phyloP scores from a whole-genome alignment of 176 grass and related monocot genomes.

The Pontederia crassipes region DNA sequence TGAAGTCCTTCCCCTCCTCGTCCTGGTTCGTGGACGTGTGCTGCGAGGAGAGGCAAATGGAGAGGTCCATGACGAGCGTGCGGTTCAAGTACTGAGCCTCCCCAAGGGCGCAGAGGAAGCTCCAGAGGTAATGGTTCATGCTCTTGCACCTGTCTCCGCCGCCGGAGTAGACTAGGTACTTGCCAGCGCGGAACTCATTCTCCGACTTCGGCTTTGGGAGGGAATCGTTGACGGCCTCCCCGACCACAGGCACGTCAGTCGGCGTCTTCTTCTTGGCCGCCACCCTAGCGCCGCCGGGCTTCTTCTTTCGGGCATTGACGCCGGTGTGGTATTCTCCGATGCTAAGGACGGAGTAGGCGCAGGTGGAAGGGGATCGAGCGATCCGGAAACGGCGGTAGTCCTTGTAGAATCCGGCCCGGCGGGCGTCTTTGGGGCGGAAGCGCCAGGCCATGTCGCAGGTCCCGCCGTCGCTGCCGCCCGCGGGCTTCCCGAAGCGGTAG shows the following conservation, averaged over 20 bases:
- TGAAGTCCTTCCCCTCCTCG: slow-evolving; percentile 69
- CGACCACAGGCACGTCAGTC: slow-evolving; percentile 8
- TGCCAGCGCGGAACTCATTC: slow-evolving; percentile 29
- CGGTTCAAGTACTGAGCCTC: slow-evolving; percentile 63
- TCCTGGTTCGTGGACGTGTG: slow-evolving; percentile 35
- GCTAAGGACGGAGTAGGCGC: slow-evolving; percentile 43
- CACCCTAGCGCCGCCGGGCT: neutral
- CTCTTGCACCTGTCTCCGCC: slow-evolving; percentile 67
- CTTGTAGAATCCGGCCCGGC: slow-evolving; percentile 32
- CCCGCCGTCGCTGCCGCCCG: slow-evolving; percentile 24
- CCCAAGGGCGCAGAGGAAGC: slow-evolving; percentile 60
- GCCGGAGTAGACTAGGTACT: slow-evolving; percentile 57
- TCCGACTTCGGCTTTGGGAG: slow-evolving; percentile 29
- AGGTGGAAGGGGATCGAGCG: slow-evolving; percentile 23
- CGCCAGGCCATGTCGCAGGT: slow-evolving; percentile 77
- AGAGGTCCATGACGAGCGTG: slow-evolving; percentile 55
- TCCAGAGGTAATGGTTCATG: slow-evolving; percentile 65
- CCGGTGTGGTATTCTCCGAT: slow-evolving; percentile 60
- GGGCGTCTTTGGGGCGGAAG: slow-evolving; percentile 31
- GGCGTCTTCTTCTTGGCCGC: neutral
- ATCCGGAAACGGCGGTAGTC: slow-evolving; percentile 72
- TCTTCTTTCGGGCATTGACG: slow-evolving; percentile 49
- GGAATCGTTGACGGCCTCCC: slow-evolving; percentile 18
- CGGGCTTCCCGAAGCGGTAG: slow-evolving; percentile 53
- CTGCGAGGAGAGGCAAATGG: slow-evolving; percentile 39